These are phyloP conservation scores for Colletotrichum sp. DNA, from an alignment of 2,329 filamentous ascomycete genomes.

Conservation along the genomic window DNA sequence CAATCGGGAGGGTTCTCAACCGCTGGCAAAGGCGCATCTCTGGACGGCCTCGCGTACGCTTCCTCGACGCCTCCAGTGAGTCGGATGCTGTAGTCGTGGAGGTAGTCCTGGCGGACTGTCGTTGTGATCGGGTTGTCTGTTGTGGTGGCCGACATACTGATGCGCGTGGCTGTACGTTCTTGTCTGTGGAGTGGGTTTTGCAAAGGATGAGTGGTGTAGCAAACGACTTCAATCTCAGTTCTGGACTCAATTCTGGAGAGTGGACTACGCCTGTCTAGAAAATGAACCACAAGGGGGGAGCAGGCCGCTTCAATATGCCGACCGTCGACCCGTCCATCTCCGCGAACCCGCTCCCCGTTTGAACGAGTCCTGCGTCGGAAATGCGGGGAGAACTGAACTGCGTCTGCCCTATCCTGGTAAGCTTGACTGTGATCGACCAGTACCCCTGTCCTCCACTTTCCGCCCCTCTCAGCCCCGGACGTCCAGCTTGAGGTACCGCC, in stretches of 20 bases:
- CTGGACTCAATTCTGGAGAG: neutral
- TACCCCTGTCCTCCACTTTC: conserved; percentile 18
- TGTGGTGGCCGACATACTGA: conserved; percentile 6
- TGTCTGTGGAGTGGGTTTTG: neutral
- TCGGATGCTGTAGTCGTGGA: conserved; percentile 17
- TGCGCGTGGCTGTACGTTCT: neutral
- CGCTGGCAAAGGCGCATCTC: neutral
- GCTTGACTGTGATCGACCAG: neutral
- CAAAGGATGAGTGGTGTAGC: neutral
- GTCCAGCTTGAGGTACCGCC: neutral
- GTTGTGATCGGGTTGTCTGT: conserved; percentile 9
- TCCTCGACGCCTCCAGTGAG: conserved; percentile 15
- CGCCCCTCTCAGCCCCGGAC: neutral
- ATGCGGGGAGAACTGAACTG: neutral
- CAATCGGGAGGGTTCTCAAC: conserved; percentile 23
- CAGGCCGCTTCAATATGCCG: conserved; percentile 12
- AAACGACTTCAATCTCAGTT: neutral
- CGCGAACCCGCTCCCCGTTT: neutral
- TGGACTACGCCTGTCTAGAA: neutral
- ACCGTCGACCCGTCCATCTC: neutral
- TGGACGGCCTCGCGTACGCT: conserved; percentile 5
- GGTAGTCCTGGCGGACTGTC: neutral
- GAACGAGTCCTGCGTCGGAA: neutral
- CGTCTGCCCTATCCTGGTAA: neutral
- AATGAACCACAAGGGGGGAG: neutral